Conservation (phyloP, 805 yeast genomes). For the Sungouiella thailandica region DNA sequence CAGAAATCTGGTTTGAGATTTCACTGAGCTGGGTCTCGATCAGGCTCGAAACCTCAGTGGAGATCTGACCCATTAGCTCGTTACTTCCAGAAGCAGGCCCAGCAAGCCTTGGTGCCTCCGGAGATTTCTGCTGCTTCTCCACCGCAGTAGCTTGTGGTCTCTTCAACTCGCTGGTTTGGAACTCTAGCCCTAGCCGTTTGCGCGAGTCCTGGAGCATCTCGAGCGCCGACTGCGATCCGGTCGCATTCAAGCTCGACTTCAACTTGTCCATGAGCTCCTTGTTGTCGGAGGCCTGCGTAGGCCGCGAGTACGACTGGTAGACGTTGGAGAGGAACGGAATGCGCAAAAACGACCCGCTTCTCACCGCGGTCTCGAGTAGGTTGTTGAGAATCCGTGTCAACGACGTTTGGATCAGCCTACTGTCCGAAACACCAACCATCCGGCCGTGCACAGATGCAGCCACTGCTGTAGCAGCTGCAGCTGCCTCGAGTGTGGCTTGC, state of each 20-base stretch:
- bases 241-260: neutral
- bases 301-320: neutral
- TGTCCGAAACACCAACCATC: conserved; percentile 3
- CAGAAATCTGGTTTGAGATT: too few species aligned
- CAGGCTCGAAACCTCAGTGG: too few species aligned
- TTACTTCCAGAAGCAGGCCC: too few species aligned
- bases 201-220: conserved; percentile 2
- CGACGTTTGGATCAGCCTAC: conserved; percentile 3
- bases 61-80: too few species aligned
- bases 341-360: conserved; percentile 7
- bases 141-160: neutral
- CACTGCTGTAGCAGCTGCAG: conserved; percentile 21
- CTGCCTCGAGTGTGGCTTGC: conserved; percentile 19
- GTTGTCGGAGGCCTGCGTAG: neutral
- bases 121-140: too few species aligned
- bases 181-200: conserved; percentile 4
- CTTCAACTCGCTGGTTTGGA: conserved; percentile 2
- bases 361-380: conserved; percentile 9
- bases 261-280: neutral
- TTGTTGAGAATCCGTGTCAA: conserved; percentile 8
- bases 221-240: conserved; percentile 1
- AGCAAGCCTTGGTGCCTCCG: too few species aligned
- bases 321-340: conserved; percentile 11
- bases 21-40: too few species aligned
- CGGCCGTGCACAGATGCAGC: conserved; percentile 7